These are phyloP conservation scores for Alternaria panax DNA, from an alignment of 2,329 filamentous ascomycete species.

Conservation along the genomic window DNA sequence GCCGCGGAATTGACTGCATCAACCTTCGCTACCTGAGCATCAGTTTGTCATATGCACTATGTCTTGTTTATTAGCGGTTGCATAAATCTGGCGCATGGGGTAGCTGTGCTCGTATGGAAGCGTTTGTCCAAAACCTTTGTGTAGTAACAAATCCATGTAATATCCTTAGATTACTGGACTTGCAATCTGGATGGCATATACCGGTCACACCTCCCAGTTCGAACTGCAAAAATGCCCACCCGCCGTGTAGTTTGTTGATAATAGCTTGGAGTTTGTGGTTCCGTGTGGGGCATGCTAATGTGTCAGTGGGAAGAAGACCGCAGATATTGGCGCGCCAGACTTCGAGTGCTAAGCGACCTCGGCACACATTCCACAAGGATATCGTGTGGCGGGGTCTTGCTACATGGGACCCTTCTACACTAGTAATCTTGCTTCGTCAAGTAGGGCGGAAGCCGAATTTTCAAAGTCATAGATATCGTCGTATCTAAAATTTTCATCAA, in stretches of 20 bases:
- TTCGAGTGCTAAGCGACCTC: neutral
- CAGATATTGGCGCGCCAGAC: neutral
- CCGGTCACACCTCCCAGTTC: neutral
- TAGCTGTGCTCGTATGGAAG: neutral
- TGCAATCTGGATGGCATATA: neutral
- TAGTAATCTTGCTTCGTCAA: neutral
- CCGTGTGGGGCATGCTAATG: neutral
- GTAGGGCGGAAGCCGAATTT: neutral
- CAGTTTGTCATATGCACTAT: neutral
- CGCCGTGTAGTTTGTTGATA: neutral
- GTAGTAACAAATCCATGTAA: too few relatives aligned
- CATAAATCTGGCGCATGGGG: constrained; percentile 12
- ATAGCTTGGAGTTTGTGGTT: neutral
- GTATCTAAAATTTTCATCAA: constrained; percentile 11
- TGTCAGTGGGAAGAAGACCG: neutral
- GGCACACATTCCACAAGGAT: neutral
- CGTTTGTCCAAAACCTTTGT: neutral
- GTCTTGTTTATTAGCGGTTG: constrained; percentile 19
- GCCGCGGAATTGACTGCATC: constrained; percentile 16
- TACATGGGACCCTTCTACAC: neutral
- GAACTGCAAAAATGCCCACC: neutral
- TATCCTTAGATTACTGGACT: neutral
- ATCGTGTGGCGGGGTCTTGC: neutral
- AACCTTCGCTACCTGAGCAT: neutral
- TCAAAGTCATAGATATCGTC: neutral